phyloP scores from a whole-genome alignment of 2,329 filamentous ascomycete species.

The Penicillium sp. region DNA sequence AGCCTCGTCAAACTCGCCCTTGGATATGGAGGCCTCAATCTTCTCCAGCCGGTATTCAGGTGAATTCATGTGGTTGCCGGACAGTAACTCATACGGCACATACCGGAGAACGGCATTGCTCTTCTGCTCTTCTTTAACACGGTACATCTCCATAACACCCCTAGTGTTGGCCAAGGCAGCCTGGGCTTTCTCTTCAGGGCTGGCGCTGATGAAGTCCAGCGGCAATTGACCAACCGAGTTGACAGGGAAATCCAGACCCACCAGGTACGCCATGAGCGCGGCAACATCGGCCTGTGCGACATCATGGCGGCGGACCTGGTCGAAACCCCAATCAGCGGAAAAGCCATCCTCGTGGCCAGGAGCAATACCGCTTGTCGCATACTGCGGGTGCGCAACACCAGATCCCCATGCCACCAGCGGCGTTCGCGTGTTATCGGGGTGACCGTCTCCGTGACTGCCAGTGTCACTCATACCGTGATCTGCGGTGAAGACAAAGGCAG shows the following conservation, averaged over 20 bases:
- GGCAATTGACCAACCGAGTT: conserved; percentile 96
- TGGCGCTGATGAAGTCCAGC: conserved; percentile 74
- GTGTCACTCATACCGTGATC: conserved; percentile 99
- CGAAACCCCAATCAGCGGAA: conserved; percentile 83
- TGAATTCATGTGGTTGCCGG: conserved; percentile 58
- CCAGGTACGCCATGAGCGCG: conserved; percentile 90
- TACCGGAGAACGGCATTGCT: conserved; percentile 74
- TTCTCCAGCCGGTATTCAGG: conserved; percentile 66
- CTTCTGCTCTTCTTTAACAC: conserved; percentile 87
- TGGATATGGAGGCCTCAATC: conserved; percentile 69
- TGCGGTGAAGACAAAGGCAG: conserved; percentile 94
- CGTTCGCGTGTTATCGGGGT: conserved; percentile 94
- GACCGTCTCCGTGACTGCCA: conserved; percentile 97
- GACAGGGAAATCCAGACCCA: conserved; percentile 84
- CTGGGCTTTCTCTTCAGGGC: conserved; percentile 74
- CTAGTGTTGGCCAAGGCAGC: conserved; percentile 82
- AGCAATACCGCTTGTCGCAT: conserved; percentile 57
- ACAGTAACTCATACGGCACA: conserved; percentile 71
- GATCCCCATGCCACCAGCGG: conserved; percentile 93
- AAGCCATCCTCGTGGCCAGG: conserved; percentile 85
- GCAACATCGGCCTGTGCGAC: conserved; percentile 93
- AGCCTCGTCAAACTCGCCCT: conserved; percentile 69
- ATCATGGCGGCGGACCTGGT: conserved; percentile 81
- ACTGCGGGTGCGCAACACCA: conserved; percentile 75
- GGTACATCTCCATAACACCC: conserved; percentile 92